Evolutionary conservation across 768 basidiomycete genomes (phyloP), one percentile per base, ranked within the genome.

Genomic region (Agaricus blazei): DNA sequence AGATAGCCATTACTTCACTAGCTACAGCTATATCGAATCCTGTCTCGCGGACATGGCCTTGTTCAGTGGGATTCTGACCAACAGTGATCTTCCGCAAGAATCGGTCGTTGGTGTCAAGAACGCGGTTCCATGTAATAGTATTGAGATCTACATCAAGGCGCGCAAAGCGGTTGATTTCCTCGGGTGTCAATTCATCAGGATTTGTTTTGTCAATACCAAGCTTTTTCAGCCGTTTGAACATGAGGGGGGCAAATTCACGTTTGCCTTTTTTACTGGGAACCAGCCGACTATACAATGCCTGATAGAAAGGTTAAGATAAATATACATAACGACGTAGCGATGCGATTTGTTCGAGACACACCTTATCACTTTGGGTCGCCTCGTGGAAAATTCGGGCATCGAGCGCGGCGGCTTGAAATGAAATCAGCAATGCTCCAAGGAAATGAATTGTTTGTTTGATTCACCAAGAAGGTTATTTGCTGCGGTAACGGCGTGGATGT

Each of bases 361-460:
- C 85, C 82, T 98, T 98, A 75, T 99, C 94, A 51, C 87, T 82
- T 66, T 95, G 93, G 8, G 96, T 98, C 12, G 84, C 87, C 69
- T 99, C 96, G 64, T 99, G 96, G 83, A 98, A 96, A 72, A 97
- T 95, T 50, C 96, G 87, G 19, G 96, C 96, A 67, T 97, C 94
- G 53, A 99, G 76, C 50, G 96, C 97, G 57, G 97, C 96, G 60
- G 96, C 95, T 91, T 58, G 19, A 60, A 52, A 40, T 42, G 12
- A 34, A 4, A 49, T 36, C 29, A 63, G 60, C 59, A 63, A 23
- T 26, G 46, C n/a, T 54, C 19, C 28, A 11, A 42, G 42, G 8
- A 3, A 28, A 19, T 31, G 3, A 48, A 15, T 42, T n/a, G 19
- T 34, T 9, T 29, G 15, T 65, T 71, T 19, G 67, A 8, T 34